A percentile compares a stretch with the other conserved stretches of the same genome.
phyloP scores from a whole-genome alignment of 306 rosid genomes.

The Cicer judaicum region DNA sequence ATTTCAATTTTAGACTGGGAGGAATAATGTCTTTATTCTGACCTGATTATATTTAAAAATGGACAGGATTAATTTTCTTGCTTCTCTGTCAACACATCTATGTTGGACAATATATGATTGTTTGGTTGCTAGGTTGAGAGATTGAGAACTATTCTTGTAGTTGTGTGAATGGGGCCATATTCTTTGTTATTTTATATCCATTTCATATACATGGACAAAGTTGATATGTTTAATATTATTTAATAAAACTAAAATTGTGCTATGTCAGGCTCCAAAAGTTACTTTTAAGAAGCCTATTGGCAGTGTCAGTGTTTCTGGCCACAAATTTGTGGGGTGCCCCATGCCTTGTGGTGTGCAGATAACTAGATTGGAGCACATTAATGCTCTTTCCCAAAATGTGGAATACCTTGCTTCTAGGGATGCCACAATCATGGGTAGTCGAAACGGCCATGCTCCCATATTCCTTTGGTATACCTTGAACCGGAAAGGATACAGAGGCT shows the following conservation, averaged over 20 bases:
- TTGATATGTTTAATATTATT: neutral
- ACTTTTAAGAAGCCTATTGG: slow-evolving; percentile 64
- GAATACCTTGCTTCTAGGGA: slow-evolving; percentile 67
- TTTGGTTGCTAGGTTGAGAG: slow-evolving; percentile 5
- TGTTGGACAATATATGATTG: slow-evolving; percentile 3
- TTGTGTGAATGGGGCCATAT: slow-evolving; percentile 6
- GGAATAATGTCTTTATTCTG: slow-evolving; percentile 14
- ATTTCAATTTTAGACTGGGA: slow-evolving; percentile 2
- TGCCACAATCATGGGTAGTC: slow-evolving; percentile 67
- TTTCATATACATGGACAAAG: neutral
- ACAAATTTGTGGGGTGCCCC: slow-evolving; percentile 67
- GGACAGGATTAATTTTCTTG: slow-evolving; percentile 15
- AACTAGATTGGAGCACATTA: slow-evolving; percentile 56
- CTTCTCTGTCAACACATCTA: slow-evolving; percentile 26
- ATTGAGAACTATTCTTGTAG: slow-evolving; percentile 29
- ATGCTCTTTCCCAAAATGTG: slow-evolving; percentile 60
- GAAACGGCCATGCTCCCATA: slow-evolving; percentile 68
- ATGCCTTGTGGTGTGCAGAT: slow-evolving; percentile 71
- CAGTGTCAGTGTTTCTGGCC: slow-evolving; percentile 67
- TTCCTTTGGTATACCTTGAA: slow-evolving; percentile 67
- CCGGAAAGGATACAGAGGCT: slow-evolving; percentile 62
- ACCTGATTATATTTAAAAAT: slow-evolving; percentile 17
- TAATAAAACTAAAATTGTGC: slow-evolving; percentile 6
- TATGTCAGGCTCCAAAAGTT: slow-evolving; percentile 61
- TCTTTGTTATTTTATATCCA: neutral